Conservation (phyloP, 768 basidiomycete species). For the Lentinus tigrinus region DNA sequence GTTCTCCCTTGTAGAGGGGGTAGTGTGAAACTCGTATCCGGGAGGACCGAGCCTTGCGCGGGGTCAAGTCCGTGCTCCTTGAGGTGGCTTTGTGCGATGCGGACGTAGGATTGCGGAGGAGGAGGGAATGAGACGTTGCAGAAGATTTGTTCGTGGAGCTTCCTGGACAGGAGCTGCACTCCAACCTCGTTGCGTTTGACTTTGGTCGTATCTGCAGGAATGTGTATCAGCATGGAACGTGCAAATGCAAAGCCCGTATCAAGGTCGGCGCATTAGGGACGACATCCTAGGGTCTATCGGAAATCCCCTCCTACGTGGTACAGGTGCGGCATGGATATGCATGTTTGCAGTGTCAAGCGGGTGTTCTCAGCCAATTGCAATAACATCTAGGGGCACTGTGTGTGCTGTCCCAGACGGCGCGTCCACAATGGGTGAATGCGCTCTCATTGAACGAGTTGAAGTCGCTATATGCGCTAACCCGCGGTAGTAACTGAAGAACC, state of each 20-base stretch:
- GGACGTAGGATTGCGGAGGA: conserved; percentile 59
- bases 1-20: conserved; percentile 80
- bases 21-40: conserved; percentile 75
- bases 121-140: conserved; percentile 60
- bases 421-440: too few relatives aligned
- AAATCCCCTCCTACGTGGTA: too few relatives aligned
- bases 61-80: conserved; percentile 79
- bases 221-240: neutral
- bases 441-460: too few relatives aligned
- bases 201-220: conserved; percentile 19
- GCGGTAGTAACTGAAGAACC: too few relatives aligned
- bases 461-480: too few relatives aligned
- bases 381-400: too few relatives aligned
- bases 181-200: conserved; percentile 83
- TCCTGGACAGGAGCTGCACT: conserved; percentile 87
- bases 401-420: too few relatives aligned
- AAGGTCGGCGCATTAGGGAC: too few relatives aligned
- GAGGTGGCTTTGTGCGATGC: conserved; percentile 81
- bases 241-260: too few relatives aligned
- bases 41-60: conserved; percentile 75
- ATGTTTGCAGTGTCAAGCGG: too few relatives aligned
- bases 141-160: conserved; percentile 84
- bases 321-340: too few relatives aligned
- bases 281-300: neutral
- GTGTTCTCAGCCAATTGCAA: too few relatives aligned